Evolutionary conservation across 23 red algal species (phyloP), one percentile per base, ranked within the genome.

Genomic region (Gracilariopsis chorda): DNA sequence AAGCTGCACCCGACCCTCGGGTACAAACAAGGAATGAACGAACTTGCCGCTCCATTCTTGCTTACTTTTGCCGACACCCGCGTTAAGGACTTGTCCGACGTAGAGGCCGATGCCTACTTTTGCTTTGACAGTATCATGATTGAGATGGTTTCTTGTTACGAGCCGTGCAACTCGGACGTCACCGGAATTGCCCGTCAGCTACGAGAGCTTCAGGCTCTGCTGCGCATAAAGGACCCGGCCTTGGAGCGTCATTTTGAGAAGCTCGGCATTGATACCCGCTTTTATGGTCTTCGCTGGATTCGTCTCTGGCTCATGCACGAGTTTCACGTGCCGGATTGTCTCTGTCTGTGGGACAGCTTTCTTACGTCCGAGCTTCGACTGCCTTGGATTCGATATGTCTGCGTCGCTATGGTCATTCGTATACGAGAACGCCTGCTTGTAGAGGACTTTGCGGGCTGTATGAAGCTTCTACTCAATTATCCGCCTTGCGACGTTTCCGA

Each of bases 21-120:
- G 17, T 96, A 96, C 80, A 36, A 76, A 30, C 94, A 96, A 51
- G 94, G 94, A 32, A 96, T 96, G 94, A 96, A 96, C 44, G 94
- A 96, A 52, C 83, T 96, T 39, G 85, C 81, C 2, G 94, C 94
- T 0, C 62, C 82, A 34, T 86, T 96, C 37, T 44, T 96, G 29
- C 73, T 88, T 14, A 87, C 74, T 2, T 96, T 86, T 92, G 71
- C 75, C n/a, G 83, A 78, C 11, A 87, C 47, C 40, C 60, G 42
- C 48, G 28, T 52, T 35, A 70, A 53, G 24, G 81, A 84, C 48
- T 69, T 52, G 58, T 69, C 48, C 77, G 86, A 96, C 39, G 78
- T 82, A 9, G 94, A 96, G 90, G 94, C 94, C 36, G 86, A 92
- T 52, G 83, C 83, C 7, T 91, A 59, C 53, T 79, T 90, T 80